phyloP scores from a whole-genome alignment of 2,329 filamentous ascomycete species.

The Fusarium armeniacum region DNA sequence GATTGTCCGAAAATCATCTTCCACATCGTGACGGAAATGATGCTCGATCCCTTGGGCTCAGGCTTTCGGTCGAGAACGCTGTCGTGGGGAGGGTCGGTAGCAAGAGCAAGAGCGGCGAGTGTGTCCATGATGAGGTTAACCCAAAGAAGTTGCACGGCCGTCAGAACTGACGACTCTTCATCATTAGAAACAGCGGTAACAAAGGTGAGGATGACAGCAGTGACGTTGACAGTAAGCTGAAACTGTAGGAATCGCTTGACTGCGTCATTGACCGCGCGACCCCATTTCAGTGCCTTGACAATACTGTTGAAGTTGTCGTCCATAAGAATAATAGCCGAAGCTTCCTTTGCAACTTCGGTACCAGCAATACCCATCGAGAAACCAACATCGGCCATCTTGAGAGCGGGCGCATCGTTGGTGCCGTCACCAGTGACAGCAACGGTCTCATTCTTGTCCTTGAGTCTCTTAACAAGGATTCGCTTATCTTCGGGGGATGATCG shows the following conservation, averaged over 20 bases:
- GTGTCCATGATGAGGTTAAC: conserved; percentile 99
- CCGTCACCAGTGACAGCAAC: conserved; percentile 88
- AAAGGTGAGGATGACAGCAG: conserved; percentile 88
- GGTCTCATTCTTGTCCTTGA: conserved; percentile 80
- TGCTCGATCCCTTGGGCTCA: conserved; percentile 68
- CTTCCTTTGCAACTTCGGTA: conserved; percentile 87
- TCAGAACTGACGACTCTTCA: conserved; percentile 81
- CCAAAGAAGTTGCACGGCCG: conserved; percentile 92
- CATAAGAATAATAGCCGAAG: conserved; percentile 88
- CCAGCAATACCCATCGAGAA: conserved; percentile 90
- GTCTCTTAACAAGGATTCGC: conserved; percentile 76
- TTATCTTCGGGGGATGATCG: conserved; percentile 84
- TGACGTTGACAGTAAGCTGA: conserved; percentile 91
- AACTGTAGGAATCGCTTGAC: conserved; percentile 84
- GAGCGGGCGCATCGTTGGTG: conserved; percentile 85
- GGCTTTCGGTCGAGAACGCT: conserved; percentile 84
- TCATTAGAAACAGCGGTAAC: conserved; percentile 83
- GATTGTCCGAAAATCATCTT: conserved; percentile 98
- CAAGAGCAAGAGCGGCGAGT: conserved; percentile 88
- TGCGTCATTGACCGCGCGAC: conserved; percentile 81
- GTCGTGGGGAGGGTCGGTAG: conserved; percentile 89
- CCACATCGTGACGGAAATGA: conserved; percentile 95
- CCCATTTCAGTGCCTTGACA: conserved; percentile 86
- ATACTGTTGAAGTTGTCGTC: conserved; percentile 92
- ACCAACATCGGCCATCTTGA: conserved; percentile 85